Base-by-base conservation (phyloP, 345 rosid species). In the Acer saccharum region DNA sequence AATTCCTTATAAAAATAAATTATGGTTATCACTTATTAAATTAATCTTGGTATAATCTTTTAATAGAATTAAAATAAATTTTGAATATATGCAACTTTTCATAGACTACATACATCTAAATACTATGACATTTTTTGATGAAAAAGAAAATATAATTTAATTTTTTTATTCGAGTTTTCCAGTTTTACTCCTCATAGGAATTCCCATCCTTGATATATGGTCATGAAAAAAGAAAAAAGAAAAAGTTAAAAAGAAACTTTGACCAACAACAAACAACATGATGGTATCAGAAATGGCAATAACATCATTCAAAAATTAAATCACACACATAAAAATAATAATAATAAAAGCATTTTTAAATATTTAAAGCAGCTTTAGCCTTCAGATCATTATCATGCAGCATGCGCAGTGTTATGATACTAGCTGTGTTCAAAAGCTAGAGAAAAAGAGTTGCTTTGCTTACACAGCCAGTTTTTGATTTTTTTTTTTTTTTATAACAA, bases 241-340 rank as follows among this genome's bases (percentile, higher is more conserved):
- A 29, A 72, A 72, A 76, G 67, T 74, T 21, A 60, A 81, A 81
- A 76, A 72, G 70, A 61, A 72, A 68, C 73, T 67, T 81, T 76
- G 74, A 13, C 75, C 77, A 21, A 52, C 77, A 16, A 39, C 80
- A 48, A 80, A 71, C 68, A 46, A 32, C 44, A 57, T 76, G 17
- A 78, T 72, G 81, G 62, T 64, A 35, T 65, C 62, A 10, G 25
- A 17, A 3, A 23, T 16, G 77, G n/a, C 65, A 48, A 29, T 29
- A 29, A 63, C 72, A 77, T 41, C 75, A 65, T 46, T n/a, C 81
- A 73, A 65, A 74, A 4, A 4, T 32, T 32, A 32, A 32, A n/a
- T n/a, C n/a, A n/a, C n/a, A n/a, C n/a, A n/a, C n/a, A n/a, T 35
- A 35, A 35, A 3, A 35, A 35, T 32, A 32, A 32, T 32, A 32